A percentile compares a stretch with the other conserved stretches of the same genome.
Conservation (phyloP, 495 filamentous ascomycete species). For the Aspergillus coremiiformis region DNA sequence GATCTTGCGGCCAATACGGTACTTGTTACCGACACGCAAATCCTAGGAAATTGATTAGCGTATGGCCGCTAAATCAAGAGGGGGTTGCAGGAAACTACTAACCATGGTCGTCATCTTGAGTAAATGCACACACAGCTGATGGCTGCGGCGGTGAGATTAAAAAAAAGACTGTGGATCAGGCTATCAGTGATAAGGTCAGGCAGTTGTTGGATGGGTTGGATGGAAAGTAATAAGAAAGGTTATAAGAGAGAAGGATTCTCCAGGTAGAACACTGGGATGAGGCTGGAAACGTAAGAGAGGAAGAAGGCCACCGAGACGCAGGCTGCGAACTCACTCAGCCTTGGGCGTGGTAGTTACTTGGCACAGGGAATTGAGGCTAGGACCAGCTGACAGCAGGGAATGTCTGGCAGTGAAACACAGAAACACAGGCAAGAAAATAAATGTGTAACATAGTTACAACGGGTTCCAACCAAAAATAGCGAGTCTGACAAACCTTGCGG, state of each 20-base stretch:
- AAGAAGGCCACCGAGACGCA: neutral
- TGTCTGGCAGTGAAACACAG: neutral
- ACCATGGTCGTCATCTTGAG: slow-evolving; percentile 47
- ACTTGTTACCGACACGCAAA: slow-evolving; percentile 99
- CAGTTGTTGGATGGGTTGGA: neutral
- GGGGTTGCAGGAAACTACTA: slow-evolving; percentile 7
- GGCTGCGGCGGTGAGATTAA: slow-evolving; percentile 22
- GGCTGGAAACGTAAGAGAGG: neutral
- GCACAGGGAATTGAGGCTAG: slow-evolving; percentile 7
- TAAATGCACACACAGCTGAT: slow-evolving; percentile 31
- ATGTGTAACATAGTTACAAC: neutral
- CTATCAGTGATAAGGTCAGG: slow-evolving; percentile 1
- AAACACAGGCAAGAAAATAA: neutral
- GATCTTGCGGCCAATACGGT: slow-evolving; percentile 99
- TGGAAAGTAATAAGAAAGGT: slow-evolving; percentile 6
- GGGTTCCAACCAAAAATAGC: slow-evolving; percentile 1
- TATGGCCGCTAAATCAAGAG: neutral
- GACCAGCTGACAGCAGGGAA: neutral
- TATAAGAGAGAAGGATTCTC: slow-evolving; percentile 8
- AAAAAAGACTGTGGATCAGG: slow-evolving; percentile 7
- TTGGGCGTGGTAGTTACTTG: slow-evolving; percentile 12
- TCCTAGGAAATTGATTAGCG: slow-evolving; percentile 52
- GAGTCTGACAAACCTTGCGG: neutral
- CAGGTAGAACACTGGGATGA: neutral
- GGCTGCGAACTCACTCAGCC: slow-evolving; percentile 7